Evolutionary conservation across 73 alveolate species (phyloP).

Genomic region (Symbiodinium pilosum): DNA sequence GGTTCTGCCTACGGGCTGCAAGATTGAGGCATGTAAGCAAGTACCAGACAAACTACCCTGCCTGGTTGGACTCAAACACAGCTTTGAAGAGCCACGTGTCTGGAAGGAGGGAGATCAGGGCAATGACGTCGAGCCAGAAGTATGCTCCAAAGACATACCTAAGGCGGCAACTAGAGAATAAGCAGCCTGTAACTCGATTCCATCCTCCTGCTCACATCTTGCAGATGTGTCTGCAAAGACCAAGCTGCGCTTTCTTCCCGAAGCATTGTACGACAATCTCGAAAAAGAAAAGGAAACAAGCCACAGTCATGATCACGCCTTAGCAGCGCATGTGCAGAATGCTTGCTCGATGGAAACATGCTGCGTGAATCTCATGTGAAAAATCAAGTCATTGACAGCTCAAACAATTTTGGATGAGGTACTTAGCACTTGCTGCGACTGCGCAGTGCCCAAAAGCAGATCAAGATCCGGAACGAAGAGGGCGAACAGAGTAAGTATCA

Average conservation of each 20-base stretch:
- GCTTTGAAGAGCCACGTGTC: slow-evolving; percentile 93
- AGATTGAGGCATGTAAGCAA: too few species aligned
- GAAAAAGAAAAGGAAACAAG: slow-evolving; percentile 56
- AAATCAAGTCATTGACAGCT: too few species aligned
- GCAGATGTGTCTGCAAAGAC: too few species aligned
- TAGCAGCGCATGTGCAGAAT: too few species aligned
- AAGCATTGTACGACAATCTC: slow-evolving; percentile 80
- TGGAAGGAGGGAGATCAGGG: slow-evolving; percentile 63
- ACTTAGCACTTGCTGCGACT: slow-evolving; percentile 49
- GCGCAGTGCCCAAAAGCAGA: slow-evolving; percentile 51
- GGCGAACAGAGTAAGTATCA: slow-evolving; percentile 72
- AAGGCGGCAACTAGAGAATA: too few species aligned
- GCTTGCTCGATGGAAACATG: too few species aligned
- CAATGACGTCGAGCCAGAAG: slow-evolving; percentile 89
- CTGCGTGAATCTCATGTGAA: too few species aligned
- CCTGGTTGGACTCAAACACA: slow-evolving; percentile 87
- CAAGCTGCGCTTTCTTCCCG: slow-evolving; percentile 64
- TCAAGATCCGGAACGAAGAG: slow-evolving; percentile 87
- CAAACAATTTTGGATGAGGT: not conserved
- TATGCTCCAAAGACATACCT: slow-evolving; percentile 90
- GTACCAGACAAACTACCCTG: too few species aligned
- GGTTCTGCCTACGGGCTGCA: too few species aligned
- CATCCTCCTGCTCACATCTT: too few species aligned
- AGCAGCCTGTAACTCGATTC: too few species aligned
- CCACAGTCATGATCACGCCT: slow-evolving; percentile 75